These are phyloP conservation scores for Solanum arcanum DNA, from an alignment of 257 asterid genomes.

Conservation along the genomic window DNA sequence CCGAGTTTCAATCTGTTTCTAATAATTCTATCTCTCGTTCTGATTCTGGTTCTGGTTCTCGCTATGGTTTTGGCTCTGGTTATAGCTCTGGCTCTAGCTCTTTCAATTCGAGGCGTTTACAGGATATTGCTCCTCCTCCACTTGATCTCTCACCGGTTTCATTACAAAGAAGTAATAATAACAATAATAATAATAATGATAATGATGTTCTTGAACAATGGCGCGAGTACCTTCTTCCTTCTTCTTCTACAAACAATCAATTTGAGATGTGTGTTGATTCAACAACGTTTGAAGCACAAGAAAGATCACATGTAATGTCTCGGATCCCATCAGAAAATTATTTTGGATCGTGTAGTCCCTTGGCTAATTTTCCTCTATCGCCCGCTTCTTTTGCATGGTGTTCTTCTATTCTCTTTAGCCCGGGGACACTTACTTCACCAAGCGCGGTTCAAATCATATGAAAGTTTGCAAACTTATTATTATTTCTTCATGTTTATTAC, in stretches of 20 bases:
- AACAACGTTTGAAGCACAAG: background rate
- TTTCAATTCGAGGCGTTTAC: background rate
- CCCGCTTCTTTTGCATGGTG: slow-evolving; percentile 63
- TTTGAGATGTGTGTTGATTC: background rate
- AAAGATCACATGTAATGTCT: background rate
- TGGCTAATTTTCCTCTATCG: slow-evolving; percentile 33
- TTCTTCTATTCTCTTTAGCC: slow-evolving; percentile 52
- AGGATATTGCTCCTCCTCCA: slow-evolving; percentile 61
- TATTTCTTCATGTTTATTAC: background rate
- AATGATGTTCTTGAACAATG: background rate
- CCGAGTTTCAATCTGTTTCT: background rate
- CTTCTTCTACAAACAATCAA: background rate
- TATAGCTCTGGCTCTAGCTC: background rate
- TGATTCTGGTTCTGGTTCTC: background rate
- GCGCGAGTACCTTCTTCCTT: background rate
- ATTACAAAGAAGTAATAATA: background rate
- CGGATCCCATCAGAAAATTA: background rate
- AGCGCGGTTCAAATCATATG: background rate
- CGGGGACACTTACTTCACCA: slow-evolving; percentile 26
- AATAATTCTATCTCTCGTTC: background rate
- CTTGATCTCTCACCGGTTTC: slow-evolving; percentile 25
- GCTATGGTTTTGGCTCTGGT: no score
- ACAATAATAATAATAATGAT: background rate
- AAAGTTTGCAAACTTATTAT: background rate
- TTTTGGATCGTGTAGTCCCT: slow-evolving; percentile 15